phyloP scores from a whole-genome alignment of 2,329 filamentous ascomycete genomes.

The Monosporascus sp. region DNA sequence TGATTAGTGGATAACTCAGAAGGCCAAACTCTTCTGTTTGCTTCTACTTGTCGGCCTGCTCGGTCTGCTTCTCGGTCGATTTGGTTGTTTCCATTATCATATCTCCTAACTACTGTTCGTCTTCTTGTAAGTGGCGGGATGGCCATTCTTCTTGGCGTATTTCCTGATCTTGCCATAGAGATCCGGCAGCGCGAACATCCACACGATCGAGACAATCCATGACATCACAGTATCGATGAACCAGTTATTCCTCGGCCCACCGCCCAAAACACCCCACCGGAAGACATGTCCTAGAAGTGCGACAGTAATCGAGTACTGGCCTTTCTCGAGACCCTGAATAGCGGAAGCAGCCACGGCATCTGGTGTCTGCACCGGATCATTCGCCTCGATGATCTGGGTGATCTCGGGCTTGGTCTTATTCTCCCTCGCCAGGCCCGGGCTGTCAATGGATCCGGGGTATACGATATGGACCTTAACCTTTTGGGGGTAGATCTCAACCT shows the following conservation, averaged over 20 bases:
- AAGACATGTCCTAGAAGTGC: conserved; percentile 67
- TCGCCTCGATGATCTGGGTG: conserved; percentile 72
- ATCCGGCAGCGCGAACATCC: conserved; percentile 52
- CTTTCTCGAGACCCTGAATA: conserved; percentile 71
- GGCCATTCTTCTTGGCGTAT: conserved; percentile 53
- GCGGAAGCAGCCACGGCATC: conserved; percentile 68
- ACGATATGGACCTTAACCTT: conserved; percentile 77
- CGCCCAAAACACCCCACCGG: conserved; percentile 55
- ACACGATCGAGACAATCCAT: conserved; percentile 48
- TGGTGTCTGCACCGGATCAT: conserved; percentile 74
- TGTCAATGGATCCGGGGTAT: conserved; percentile 77
- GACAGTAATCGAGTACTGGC: conserved; percentile 74
- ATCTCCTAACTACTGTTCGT: conserved; percentile 13
- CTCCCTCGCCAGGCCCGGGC: conserved; percentile 70
- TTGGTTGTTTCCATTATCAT: not conserved
- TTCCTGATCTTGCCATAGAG: conserved; percentile 53
- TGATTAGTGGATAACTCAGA: too few relatives aligned
- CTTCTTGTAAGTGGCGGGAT: conserved; percentile 45
- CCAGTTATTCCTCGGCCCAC: conserved; percentile 53
- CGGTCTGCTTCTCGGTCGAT: too few relatives aligned
- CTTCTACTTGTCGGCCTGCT: too few relatives aligned
- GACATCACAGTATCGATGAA: conserved; percentile 53
- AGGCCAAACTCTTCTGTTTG: too few relatives aligned
- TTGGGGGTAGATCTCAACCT: conserved; percentile 80
- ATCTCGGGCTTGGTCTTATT: conserved; percentile 74